phyloP scores from a whole-genome alignment of 176 grass and related monocot species.

The Tillandsia leiboldiana region DNA sequence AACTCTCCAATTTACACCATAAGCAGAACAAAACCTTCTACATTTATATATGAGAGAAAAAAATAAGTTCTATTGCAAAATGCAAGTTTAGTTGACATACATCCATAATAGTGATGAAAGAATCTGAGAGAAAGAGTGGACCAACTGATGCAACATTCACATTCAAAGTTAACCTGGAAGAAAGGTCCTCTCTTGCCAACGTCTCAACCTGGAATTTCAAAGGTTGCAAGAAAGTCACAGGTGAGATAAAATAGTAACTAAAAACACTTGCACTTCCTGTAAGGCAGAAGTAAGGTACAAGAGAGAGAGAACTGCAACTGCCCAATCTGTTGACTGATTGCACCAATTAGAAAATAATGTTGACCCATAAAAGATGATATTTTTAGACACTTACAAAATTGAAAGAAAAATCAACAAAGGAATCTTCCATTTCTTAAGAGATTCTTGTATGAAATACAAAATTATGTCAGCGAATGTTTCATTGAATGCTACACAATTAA shows the following conservation, averaged over 20 bases:
- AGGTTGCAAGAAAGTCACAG: slow-evolving; percentile 11
- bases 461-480: too few species aligned
- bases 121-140: slow-evolving; percentile 69
- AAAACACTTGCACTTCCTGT: too few species aligned
- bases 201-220: slow-evolving; percentile 62
- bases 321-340: neutral
- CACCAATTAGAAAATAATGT: too few species aligned
- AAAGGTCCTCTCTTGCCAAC: slow-evolving; percentile 76
- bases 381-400: neutral
- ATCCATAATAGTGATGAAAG: slow-evolving; percentile 93
- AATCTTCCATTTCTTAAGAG: neutral
- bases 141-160: slow-evolving; percentile 88
- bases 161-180: slow-evolving; percentile 91
- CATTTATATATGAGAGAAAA: too few species aligned
- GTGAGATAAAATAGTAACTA: neutral
- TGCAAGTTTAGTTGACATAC: slow-evolving; percentile 44
- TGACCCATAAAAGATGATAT: too few species aligned
- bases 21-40: too few species aligned
- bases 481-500: too few species aligned
- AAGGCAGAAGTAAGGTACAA: too few species aligned
- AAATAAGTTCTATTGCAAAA: neutral
- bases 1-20: too few species aligned
- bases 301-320: too few species aligned
- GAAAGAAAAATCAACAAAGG: neutral
- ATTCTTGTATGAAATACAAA: neutral